phyloP scores from a whole-genome alignment of 1,284 basidiomycete species.

The Leucoagaricus sp. region DNA sequence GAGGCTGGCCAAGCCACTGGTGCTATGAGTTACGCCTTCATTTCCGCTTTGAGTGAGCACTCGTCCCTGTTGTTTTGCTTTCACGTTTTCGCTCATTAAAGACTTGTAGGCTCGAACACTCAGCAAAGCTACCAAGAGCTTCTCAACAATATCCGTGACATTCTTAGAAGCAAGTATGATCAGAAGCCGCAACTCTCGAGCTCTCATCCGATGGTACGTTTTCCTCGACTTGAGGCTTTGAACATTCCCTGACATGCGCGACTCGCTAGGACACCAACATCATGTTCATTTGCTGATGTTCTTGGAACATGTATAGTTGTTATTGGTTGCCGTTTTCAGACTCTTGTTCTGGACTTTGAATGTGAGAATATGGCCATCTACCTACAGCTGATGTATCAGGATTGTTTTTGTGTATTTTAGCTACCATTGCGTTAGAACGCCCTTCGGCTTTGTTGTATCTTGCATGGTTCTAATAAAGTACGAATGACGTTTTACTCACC shows the following conservation, averaged over 20 bases:
- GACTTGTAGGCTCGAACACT: conserved; percentile 52
- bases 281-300: conserved; percentile 51
- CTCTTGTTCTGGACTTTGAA: not conserved
- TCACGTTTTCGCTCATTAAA: not conserved
- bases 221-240: not conserved
- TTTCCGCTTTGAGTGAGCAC: conserved; percentile 55
- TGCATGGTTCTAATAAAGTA: too few relatives aligned
- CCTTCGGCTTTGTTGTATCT: too few relatives aligned
- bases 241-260: conserved; percentile 8
- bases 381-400: too few relatives aligned
- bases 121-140: conserved; percentile 84
- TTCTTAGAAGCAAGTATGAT: conserved; percentile 68
- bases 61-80: not conserved
- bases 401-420: too few relatives aligned
- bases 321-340: too few relatives aligned
- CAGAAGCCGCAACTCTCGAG: conserved; percentile 87
- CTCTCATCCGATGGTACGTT: conserved; percentile 74
- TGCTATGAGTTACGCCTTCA: conserved; percentile 85
- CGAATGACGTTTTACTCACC: too few relatives aligned
- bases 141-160: conserved; percentile 65
- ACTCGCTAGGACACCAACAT: conserved; percentile 49
- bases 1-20: conserved; percentile 85
- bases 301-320: not conserved
- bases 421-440: too few relatives aligned
- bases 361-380: not conserved